phyloP scores from a whole-genome alignment of 1,284 basidiomycete species.

The Gomphus bonarii region DNA sequence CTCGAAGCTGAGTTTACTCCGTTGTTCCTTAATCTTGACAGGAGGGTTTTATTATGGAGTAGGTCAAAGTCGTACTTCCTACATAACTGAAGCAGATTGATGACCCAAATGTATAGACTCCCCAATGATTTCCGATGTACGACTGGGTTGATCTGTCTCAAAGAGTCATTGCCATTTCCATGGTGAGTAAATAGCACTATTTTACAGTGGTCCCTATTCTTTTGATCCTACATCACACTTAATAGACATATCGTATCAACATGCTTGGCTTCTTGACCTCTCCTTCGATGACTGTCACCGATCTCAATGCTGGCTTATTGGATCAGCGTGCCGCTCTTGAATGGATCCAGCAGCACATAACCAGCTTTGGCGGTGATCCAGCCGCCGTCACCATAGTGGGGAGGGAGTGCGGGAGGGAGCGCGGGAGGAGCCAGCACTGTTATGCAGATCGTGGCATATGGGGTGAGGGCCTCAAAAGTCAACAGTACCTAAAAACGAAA shows the following conservation, averaged over 20 bases:
- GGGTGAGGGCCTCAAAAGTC: conserved; percentile 19
- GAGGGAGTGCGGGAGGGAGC: conserved; percentile 35
- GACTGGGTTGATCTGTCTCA: conserved; percentile 39
- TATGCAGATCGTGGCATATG: conserved; percentile 33
- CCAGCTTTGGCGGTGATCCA: conserved; percentile 33
- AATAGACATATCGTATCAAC: conserved; percentile 36
- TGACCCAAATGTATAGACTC: conserved; percentile 19
- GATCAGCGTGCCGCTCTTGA: conserved; percentile 36
- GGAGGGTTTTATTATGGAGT: conserved; percentile 32
- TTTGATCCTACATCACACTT: background rate
- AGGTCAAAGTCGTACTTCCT: conserved; percentile 3
- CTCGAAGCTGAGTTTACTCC: background rate
- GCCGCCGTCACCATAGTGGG: conserved; percentile 30
- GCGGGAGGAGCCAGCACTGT: conserved; percentile 34
- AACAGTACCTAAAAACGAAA: too few relatives aligned
- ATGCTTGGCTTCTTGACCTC: conserved; percentile 43
- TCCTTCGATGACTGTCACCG: conserved; percentile 21
- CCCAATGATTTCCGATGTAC: conserved; percentile 41
- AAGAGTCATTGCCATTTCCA: conserved; percentile 41
- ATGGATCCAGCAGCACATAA: conserved; percentile 36
- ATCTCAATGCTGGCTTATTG: conserved; percentile 33
- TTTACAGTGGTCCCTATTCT: too few relatives aligned
- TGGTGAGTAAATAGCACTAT: conserved; percentile 21
- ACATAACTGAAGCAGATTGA: background rate
- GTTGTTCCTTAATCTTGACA: conserved; percentile 13